A percentile compares a stretch with the other conserved stretches of the same genome.
phyloP scores from a whole-genome alignment of 139 green algal genomes.

The Chlorella sorokiniana region DNA sequence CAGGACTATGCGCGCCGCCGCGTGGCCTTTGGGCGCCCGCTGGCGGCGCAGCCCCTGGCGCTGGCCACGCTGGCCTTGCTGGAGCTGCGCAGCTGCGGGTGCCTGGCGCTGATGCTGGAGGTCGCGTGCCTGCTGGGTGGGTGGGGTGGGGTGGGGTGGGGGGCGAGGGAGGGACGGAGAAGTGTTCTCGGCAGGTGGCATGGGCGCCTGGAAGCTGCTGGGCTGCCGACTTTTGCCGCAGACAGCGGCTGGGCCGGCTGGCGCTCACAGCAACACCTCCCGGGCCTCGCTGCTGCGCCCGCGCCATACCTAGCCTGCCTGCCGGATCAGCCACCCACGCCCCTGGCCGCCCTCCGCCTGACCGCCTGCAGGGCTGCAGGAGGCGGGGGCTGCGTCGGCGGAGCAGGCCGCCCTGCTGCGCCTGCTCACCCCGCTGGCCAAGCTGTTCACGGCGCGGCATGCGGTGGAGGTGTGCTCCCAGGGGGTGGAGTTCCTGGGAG shows the following conservation, averaged over 20 bases:
- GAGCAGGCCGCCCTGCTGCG: slow-evolving; percentile 21
- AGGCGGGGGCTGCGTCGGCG: background rate
- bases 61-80: slow-evolving; percentile 29
- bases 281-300: too few species aligned
- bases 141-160: background rate
- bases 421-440: slow-evolving; percentile 37
- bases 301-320: background rate
- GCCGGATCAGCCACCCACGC: too few species aligned
- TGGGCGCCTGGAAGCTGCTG: too few species aligned
- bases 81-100: slow-evolving; percentile 13
- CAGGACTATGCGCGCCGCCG: slow-evolving; percentile 34
- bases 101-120: slow-evolving; percentile 31
- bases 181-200: background rate
- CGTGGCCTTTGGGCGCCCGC: background rate
- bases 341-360: too few species aligned
- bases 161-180: background rate
- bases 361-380: slow-evolving; percentile 10
- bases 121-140: slow-evolving; percentile 30
- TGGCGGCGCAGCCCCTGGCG: slow-evolving; percentile 29
- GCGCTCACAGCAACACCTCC: too few species aligned
- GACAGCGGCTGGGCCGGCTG: too few species aligned
- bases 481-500: slow-evolving; percentile 25
- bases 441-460: slow-evolving; percentile 35
- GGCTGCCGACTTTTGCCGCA: too few species aligned
- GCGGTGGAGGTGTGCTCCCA: slow-evolving; percentile 23